Percentiles rank a stretch among this genome's conserved stretches.
Evolutionary conservation across 306 rosid genomes (phyloP).

Genomic region (Benincasa hispida): DNA sequence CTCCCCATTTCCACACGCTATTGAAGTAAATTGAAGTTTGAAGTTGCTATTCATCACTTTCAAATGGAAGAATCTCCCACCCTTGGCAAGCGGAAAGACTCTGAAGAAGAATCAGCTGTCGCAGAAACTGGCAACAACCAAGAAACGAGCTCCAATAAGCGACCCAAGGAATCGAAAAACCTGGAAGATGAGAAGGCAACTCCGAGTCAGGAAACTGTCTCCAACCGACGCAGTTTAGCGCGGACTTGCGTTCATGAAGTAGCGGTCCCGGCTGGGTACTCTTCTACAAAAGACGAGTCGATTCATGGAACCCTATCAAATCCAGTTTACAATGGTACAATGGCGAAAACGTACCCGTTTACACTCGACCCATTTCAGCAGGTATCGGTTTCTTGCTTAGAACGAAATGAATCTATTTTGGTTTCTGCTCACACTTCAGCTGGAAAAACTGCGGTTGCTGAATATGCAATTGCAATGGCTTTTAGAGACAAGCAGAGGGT

Average conservation of each 20-base stretch:
- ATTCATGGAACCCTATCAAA: conserved; percentile 65
- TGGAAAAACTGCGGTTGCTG: conserved; percentile 92
- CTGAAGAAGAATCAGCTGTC: conserved; percentile 14
- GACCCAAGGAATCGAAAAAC: conserved; percentile 8
- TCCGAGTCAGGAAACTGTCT: conserved; percentile 11
- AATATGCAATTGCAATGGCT: conserved; percentile 92
- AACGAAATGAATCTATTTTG: conserved; percentile 73
- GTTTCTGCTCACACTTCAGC: conserved; percentile 99
- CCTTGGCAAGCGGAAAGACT: conserved; percentile 38
- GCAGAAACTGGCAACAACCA: neutral
- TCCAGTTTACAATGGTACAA: conserved; percentile 43
- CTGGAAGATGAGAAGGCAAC: conserved; percentile 1
- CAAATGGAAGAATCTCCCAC: conserved; percentile 42
- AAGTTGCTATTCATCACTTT: neutral
- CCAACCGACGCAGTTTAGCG: conserved; percentile 25
- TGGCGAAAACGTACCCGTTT: conserved; percentile 61
- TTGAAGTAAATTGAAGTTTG: neutral
- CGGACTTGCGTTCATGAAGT: conserved; percentile 93
- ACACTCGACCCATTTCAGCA: conserved; percentile 84
- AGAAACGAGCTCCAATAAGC: conserved; percentile 12
- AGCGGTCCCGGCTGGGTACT: conserved; percentile 63
- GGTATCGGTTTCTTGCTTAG: conserved; percentile 78
- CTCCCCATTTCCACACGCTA: neutral
- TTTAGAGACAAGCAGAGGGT: conserved; percentile 85
- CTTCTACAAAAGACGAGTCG: conserved; percentile 38